Conservation (phyloP, 148 eudicot genomes). For the Gaultheria prostrata region DNA sequence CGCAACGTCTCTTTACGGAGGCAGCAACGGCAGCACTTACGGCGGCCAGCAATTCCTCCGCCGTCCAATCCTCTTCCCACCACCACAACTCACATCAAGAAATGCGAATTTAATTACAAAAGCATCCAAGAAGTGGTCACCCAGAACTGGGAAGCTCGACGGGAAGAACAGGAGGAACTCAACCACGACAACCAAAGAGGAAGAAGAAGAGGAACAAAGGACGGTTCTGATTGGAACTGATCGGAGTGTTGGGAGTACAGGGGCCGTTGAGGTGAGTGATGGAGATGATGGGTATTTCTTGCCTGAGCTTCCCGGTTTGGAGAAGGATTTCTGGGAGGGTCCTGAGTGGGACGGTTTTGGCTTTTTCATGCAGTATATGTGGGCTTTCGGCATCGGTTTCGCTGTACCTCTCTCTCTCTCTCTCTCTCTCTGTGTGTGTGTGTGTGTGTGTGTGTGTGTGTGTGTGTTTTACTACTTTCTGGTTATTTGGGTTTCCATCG, state of each 20-base stretch:
- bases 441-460: neutral
- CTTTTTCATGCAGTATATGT: slow-evolving; percentile 81
- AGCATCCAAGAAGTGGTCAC: slow-evolving; percentile 51
- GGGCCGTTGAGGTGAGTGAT: slow-evolving; percentile 18
- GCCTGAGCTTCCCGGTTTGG: slow-evolving; percentile 66
- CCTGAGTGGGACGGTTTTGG: slow-evolving; percentile 80
- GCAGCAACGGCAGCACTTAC: slow-evolving; percentile 2
- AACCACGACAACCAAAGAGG: slow-evolving; percentile 30
- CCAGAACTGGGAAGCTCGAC: slow-evolving; percentile 64
- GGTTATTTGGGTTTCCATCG: neutral
- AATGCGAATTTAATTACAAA: slow-evolving; percentile 32
- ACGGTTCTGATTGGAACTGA: slow-evolving; percentile 14
- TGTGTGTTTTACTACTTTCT: neutral
- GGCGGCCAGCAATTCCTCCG: slow-evolving; percentile 12
- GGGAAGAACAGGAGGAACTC: slow-evolving; percentile 59
- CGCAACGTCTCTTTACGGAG: slow-evolving; percentile 17
- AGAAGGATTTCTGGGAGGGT: slow-evolving; percentile 80
- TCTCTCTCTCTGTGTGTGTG: too few species aligned
- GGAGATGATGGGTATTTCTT: slow-evolving; percentile 46
- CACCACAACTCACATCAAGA: slow-evolving; percentile 25
- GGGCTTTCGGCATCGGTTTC: slow-evolving; percentile 92
- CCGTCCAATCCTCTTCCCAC: slow-evolving; percentile 19
- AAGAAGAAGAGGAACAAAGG: slow-evolving; percentile 18
- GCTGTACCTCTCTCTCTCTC: slow-evolving; percentile 43
- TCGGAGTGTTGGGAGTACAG: neutral